Percentiles rank a stretch among this genome's conserved stretches.
These are phyloP conservation scores for Poterioochromonas sp. DNA, from an alignment of 352 stramenopile genomes.

Conservation along the genomic window DNA sequence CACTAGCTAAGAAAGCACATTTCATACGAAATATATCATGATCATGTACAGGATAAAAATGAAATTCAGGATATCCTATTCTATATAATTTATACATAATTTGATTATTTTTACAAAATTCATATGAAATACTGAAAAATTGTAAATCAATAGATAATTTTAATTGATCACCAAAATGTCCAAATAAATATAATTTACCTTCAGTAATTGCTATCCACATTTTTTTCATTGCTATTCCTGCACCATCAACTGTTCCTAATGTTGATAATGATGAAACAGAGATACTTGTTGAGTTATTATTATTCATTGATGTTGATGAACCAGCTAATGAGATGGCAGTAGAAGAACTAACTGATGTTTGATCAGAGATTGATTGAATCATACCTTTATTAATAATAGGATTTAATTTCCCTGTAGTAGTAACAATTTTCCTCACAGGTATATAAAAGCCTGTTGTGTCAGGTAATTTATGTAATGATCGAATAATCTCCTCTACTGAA, in stretches of 20 bases:
- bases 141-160: background rate
- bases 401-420: background rate
- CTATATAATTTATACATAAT: background rate
- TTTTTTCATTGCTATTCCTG: slow-evolving; percentile 5
- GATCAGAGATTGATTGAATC: too few relatives aligned
- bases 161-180: slow-evolving; percentile 17
- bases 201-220: slow-evolving; percentile 14
- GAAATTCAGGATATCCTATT: background rate
- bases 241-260: too few relatives aligned
- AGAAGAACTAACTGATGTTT: background rate
- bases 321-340: background rate
- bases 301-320: background rate
- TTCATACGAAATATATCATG: background rate
- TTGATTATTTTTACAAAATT: background rate
- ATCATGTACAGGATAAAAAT: background rate
- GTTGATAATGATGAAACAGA: background rate
- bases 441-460: background rate
- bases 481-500: background rate
- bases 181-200: background rate
- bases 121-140: background rate
- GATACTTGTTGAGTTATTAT: too few relatives aligned
- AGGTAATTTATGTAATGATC: background rate
- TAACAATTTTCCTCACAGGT: background rate
- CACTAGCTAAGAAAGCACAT: slow-evolving; percentile 10
- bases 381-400: background rate